Percentiles rank a stretch among this genome's conserved stretches.
phyloP scores from a whole-genome alignment of 345 rosid genomes.

The Acer saccharum region DNA sequence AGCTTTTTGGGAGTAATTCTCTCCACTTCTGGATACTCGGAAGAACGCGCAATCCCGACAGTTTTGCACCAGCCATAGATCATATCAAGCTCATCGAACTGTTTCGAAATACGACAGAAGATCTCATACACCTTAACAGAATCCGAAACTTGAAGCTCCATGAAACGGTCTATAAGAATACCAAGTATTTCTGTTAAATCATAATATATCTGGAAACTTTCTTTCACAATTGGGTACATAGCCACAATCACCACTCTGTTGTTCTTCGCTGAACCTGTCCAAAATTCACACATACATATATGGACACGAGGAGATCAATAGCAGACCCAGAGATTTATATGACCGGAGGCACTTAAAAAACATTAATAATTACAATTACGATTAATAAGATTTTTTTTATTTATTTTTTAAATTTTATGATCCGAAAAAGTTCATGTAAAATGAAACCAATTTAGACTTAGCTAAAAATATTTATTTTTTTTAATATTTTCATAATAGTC shows the following conservation, averaged over 20 bases:
- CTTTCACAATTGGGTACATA: slow-evolving; percentile 65
- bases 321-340: no score
- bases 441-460: no score
- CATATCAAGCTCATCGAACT: slow-evolving; percentile 64
- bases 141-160: slow-evolving; percentile 65
- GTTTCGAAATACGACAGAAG: slow-evolving; percentile 64
- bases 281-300: no score
- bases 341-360: no score
- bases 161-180: slow-evolving; percentile 66
- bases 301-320: neutral
- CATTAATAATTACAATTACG: no score
- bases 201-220: slow-evolving; percentile 73
- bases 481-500: no score
- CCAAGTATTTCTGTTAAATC: slow-evolving; percentile 67
- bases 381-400: no score
- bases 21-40: slow-evolving; percentile 84
- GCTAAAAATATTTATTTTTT: no score
- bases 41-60: slow-evolving; percentile 63
- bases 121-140: slow-evolving; percentile 68
- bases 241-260: slow-evolving; percentile 78
- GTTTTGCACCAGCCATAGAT: slow-evolving; percentile 77
- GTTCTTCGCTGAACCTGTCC: slow-evolving; percentile 63
- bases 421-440: no score
- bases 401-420: no score
- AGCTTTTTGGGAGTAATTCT: slow-evolving; percentile 77